Percentiles rank a stretch among this genome's conserved stretches.
These are phyloP conservation scores for Lactarius hatsudake DNA, from an alignment of 768 basidiomycete species.

Conservation along the genomic window DNA sequence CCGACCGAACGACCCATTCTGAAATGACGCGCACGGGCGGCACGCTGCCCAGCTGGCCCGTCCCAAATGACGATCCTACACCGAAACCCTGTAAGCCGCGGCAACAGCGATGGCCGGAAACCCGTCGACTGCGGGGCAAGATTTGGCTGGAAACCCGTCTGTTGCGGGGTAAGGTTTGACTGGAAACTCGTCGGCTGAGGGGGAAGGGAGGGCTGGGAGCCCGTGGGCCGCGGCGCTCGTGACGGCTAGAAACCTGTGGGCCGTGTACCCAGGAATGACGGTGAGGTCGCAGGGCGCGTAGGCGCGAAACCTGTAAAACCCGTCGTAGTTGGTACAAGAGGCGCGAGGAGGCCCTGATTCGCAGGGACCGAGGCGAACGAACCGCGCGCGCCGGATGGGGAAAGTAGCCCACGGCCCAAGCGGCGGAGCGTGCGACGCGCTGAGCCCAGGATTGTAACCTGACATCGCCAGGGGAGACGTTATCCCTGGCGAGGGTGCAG, in stretches of 20 bases:
- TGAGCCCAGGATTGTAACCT: constrained; percentile 65
- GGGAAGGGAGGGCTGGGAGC: constrained; percentile 24
- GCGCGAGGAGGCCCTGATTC: constrained; percentile 76
- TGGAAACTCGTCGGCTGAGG: constrained; percentile 18
- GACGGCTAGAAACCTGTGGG: constrained; percentile 28
- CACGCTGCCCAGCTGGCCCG: constrained; percentile 28
- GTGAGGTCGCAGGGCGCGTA: constrained; percentile 53
- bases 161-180: constrained; percentile 42
- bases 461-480: constrained; percentile 35
- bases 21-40: constrained; percentile 35
- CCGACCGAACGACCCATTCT: constrained; percentile 32
- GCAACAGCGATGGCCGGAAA: constrained; percentile 12
- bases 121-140: constrained; percentile 37
- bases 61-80: constrained; percentile 30
- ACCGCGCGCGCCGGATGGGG: constrained; percentile 45
- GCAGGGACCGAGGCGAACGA: constrained; percentile 82
- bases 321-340: constrained; percentile 80
- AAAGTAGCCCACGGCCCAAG: constrained; percentile 58
- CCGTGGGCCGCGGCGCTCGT: constrained; percentile 27
- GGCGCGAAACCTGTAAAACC: constrained; percentile 84
- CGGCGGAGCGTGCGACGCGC: constrained; percentile 55
- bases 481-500: constrained; percentile 34
- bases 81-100: constrained; percentile 46
- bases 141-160: constrained; percentile 30
- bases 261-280: constrained; percentile 35